Evolutionary conservation across 345 rosid genomes (phyloP).

Genomic region (Trapa bicornis): DNA sequence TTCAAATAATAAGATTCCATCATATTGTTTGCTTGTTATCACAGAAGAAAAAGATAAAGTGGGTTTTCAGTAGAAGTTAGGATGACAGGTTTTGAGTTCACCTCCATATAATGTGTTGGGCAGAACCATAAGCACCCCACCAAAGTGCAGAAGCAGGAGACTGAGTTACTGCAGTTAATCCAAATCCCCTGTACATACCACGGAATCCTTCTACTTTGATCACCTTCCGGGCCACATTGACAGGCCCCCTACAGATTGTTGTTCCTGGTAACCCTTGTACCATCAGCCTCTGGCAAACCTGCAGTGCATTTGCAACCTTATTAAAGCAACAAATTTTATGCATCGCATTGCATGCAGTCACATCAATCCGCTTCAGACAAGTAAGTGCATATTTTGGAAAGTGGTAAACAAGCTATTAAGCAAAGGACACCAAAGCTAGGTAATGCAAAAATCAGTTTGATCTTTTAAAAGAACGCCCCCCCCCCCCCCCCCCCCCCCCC

Average conservation of each 20-base stretch:
- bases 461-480: neutral
- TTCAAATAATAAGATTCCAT: neutral
- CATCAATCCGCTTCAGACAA: neutral
- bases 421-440: neutral
- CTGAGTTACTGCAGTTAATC: slow-evolving; percentile 36
- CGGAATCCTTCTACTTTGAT: slow-evolving; percentile 37
- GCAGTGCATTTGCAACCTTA: neutral
- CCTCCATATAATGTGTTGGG: slow-evolving; percentile 57
- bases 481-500: no score
- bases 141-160: slow-evolving; percentile 57
- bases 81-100: slow-evolving; percentile 1
- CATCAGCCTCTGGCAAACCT: slow-evolving; percentile 54
- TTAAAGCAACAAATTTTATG: neutral
- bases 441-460: neutral
- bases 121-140: slow-evolving; percentile 56
- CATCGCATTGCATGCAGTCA: neutral
- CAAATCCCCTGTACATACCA: slow-evolving; percentile 58
- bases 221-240: slow-evolving; percentile 36
- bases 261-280: slow-evolving; percentile 59
- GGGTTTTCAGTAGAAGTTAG: neutral
- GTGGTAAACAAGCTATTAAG: neutral
- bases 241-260: slow-evolving; percentile 30
- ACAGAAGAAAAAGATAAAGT: neutral
- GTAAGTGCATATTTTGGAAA: neutral
- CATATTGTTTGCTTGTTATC: neutral